Evolutionary conservation across 192 early-diverging fungal species (phyloP).

Genomic region (Backusella liffmaniae): DNA sequence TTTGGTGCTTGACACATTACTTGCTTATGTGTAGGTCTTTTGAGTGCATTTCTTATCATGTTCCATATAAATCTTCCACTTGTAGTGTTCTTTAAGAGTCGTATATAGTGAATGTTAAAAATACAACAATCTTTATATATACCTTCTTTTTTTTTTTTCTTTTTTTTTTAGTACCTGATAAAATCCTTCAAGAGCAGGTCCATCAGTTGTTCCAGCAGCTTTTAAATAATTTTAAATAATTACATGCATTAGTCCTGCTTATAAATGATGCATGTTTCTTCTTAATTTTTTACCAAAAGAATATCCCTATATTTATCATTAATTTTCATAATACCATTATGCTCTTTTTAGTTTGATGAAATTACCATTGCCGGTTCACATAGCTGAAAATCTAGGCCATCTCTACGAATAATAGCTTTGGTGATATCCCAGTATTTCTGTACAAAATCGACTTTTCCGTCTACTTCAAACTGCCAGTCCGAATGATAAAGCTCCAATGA

Average conservation of each 20-base stretch:
- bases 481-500: slow-evolving; percentile 18
- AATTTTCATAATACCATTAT: slow-evolving; percentile 22
- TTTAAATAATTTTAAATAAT: slow-evolving; percentile 15
- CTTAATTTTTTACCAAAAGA: slow-evolving; percentile 12
- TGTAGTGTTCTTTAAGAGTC: slow-evolving; percentile 13
- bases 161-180: slow-evolving; percentile 14
- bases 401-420: background rate
- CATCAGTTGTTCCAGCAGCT: slow-evolving; percentile 56
- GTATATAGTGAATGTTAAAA: background rate
- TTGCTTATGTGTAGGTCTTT: slow-evolving; percentile 32
- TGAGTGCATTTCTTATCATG: background rate
- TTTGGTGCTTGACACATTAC: slow-evolving; percentile 54
- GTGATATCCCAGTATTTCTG: slow-evolving; percentile 27
- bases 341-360: background rate
- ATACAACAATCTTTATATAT: background rate
- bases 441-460: slow-evolving; percentile 23
- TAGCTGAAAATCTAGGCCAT: slow-evolving; percentile 7
- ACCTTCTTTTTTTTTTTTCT: background rate
- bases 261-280: background rate
- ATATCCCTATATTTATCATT: slow-evolving; percentile 41
- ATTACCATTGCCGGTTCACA: slow-evolving; percentile 34
- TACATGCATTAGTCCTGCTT: background rate
- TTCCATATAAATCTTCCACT: slow-evolving; percentile 19
- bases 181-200: slow-evolving; percentile 34
- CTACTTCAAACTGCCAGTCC: background rate